These are phyloP conservation scores for Hamamelis virginiana DNA, from an alignment of 164 flowering plant species.

Conservation along the genomic window DNA sequence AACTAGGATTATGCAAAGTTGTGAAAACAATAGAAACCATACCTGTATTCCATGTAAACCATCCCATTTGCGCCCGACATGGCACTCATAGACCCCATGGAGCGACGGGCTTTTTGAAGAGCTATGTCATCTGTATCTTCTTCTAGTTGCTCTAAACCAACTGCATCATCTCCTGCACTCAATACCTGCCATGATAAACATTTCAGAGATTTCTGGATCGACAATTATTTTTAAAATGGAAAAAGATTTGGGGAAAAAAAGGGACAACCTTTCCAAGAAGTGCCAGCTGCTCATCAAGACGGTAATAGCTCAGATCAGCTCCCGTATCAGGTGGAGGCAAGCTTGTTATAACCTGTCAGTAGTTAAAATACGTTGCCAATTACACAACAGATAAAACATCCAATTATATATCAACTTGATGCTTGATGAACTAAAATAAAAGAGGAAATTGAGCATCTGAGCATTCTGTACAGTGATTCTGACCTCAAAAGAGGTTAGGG, in stretches of 20 bases:
- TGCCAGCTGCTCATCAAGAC: constrained; percentile 66
- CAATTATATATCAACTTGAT: not conserved
- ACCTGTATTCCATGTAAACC: constrained; percentile 95
- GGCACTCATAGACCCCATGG: constrained; percentile 74
- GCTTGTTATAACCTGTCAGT: constrained; percentile 72
- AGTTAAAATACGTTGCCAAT: not conserved
- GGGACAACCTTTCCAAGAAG: constrained; percentile 74
- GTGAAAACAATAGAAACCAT: constrained; percentile 3
- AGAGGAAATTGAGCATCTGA: not conserved
- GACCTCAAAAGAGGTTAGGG: no score
- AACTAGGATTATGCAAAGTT: no score
- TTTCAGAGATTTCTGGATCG: constrained; percentile 1
- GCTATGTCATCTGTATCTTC: constrained; percentile 88
- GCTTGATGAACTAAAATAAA: not conserved
- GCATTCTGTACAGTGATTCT: not conserved
- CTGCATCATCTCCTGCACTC: constrained; percentile 79
- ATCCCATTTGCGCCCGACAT: constrained; percentile 92
- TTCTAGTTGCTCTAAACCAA: constrained; percentile 87
- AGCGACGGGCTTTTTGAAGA: constrained; percentile 73
- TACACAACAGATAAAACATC: not conserved
- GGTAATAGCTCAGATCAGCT: constrained; percentile 60
- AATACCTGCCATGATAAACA: constrained; percentile 51
- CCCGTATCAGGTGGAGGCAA: constrained; percentile 93
- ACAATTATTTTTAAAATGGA: not conserved
- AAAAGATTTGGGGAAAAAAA: not conserved